Percentiles rank a stretch among this genome's conserved stretches.
Evolutionary conservation across 148 eudicot species (phyloP).

Genomic region (Pharnaceum exiguum): DNA sequence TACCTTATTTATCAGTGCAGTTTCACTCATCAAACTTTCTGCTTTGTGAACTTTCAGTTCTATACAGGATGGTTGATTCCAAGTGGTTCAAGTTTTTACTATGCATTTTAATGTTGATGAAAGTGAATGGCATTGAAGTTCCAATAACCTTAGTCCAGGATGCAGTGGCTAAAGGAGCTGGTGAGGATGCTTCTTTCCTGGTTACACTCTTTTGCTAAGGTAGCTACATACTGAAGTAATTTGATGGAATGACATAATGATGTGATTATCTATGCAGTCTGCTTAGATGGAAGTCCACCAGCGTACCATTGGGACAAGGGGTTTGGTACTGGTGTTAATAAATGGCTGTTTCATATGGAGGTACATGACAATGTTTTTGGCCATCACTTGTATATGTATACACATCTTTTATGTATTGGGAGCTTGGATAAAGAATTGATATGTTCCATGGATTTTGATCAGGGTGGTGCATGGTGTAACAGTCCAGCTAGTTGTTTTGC

Average conservation of each 20-base stretch:
- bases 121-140: constrained; percentile 45
- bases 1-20: too few species aligned
- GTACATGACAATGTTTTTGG: constrained; percentile 22
- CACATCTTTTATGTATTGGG: too few species aligned
- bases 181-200: constrained; percentile 28
- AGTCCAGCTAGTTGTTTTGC: constrained; percentile 26
- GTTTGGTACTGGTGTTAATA: constrained; percentile 62
- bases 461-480: constrained; percentile 54
- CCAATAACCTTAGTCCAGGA: constrained; percentile 52
- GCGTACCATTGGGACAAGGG: constrained; percentile 81
- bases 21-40: too few species aligned
- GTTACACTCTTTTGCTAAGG: too few species aligned
- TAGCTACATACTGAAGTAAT: too few species aligned
- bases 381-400: too few species aligned
- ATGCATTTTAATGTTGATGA: constrained; percentile 28
- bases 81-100: constrained; percentile 35
- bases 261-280: constrained; percentile 44
- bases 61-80: constrained; percentile 32
- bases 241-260: too few species aligned
- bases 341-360: constrained; percentile 79
- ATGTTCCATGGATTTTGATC: too few species aligned
- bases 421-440: too few species aligned
- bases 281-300: constrained; percentile 93
- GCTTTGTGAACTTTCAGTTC: too few species aligned
- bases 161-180: constrained; percentile 91